These are phyloP conservation scores for Xylaria sp. DNA, from an alignment of 495 filamentous ascomycete species.

Conservation along the genomic window DNA sequence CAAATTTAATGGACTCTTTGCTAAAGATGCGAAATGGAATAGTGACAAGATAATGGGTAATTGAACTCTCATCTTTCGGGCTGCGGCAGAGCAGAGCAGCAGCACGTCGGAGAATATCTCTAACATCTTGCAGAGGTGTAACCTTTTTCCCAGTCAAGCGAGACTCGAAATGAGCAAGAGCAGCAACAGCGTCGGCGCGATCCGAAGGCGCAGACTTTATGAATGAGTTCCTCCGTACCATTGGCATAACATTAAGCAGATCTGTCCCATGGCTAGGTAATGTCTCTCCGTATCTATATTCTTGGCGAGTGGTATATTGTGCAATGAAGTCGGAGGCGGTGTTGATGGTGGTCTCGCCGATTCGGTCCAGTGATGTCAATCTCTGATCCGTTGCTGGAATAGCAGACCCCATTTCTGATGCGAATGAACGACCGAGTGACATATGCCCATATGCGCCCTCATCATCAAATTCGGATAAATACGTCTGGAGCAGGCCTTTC, in stretches of 20 bases:
- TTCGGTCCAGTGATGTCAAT: conserved; percentile 75
- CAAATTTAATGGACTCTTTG: conserved; percentile 93
- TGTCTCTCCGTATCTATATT: conserved; percentile 82
- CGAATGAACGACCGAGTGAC: conserved; percentile 93
- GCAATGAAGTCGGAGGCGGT: conserved; percentile 94
- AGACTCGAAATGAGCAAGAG: conserved; percentile 71
- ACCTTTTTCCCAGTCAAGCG: conserved; percentile 68
- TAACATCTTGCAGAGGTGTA: conserved; percentile 75
- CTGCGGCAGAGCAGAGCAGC: conserved; percentile 83
- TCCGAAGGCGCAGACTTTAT: conserved; percentile 52
- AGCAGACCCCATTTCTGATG: conserved; percentile 85
- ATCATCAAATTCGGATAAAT: conserved; percentile 91
- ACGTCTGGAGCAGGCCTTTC: conserved; percentile 92
- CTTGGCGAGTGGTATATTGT: conserved; percentile 96
- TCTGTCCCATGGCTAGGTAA: conserved; percentile 68
- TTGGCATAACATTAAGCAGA: conserved; percentile 63
- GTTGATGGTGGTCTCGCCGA: conserved; percentile 76
- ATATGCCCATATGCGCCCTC: conserved; percentile 87
- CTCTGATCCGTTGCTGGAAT: conserved; percentile 90
- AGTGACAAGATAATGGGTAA: conserved; percentile 83
- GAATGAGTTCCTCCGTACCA: conserved; percentile 52
- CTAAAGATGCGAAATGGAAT: conserved; percentile 93
- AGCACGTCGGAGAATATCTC: conserved; percentile 80
- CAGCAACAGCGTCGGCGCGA: conserved; percentile 61
- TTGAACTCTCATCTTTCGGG: conserved; percentile 71